Evolutionary conservation across 176 grass and related monocot species (phyloP).

Genomic region (Panicum miliaceum): DNA sequence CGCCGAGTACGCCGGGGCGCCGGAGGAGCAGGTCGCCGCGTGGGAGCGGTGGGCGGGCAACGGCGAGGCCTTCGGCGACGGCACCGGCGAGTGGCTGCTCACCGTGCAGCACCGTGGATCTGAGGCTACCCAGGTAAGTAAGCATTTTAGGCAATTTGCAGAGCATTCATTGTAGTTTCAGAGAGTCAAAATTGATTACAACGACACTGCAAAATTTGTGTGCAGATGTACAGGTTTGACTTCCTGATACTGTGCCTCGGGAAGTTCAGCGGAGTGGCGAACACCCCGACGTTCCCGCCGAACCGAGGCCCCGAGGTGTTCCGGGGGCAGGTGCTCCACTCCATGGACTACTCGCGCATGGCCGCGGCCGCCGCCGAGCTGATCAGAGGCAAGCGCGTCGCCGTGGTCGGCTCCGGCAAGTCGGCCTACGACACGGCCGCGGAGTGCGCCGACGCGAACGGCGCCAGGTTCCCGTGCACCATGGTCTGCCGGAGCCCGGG

Average conservation of each 20-base stretch:
- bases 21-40: no score
- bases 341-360: constrained; percentile 50
- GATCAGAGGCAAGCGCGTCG: constrained; percentile 47
- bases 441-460: constrained; percentile 38
- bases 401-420: constrained; percentile 42
- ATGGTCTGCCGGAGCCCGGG: constrained; percentile 41
- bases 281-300: constrained; percentile 48
- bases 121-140: background rate
- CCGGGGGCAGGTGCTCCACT: constrained; percentile 54
- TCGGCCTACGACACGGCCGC: constrained; percentile 45
- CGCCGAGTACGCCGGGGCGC: no score
- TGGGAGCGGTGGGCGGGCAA: no score
- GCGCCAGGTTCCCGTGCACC: constrained; percentile 43
- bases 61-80: no score
- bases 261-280: constrained; percentile 48
- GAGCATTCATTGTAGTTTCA: no score
- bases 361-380: constrained; percentile 35
- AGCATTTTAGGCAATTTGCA: no score
- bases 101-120: background rate
- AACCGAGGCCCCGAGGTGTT: constrained; percentile 59
- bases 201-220: no score
- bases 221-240: constrained; percentile 49
- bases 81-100: no score
- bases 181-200: no score
- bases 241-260: constrained; percentile 74